Percentiles rank a stretch among this genome's conserved stretches.
phyloP scores from a whole-genome alignment of 306 rosid species.

The Spatholobus suberectus region DNA sequence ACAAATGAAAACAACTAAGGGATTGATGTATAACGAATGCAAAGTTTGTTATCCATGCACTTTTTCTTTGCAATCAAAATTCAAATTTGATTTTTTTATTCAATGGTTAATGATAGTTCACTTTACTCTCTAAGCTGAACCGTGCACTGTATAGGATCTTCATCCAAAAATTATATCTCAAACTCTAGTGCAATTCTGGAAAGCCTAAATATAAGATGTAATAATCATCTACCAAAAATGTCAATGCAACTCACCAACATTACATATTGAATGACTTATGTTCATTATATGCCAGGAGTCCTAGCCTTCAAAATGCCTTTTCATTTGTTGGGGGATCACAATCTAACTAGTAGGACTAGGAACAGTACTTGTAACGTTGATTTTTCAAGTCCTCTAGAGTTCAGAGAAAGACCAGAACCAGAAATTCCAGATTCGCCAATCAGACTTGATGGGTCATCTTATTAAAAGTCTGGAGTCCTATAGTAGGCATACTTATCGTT shows the following conservation, averaged over 20 bases:
- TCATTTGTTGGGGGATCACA: conserved; percentile 4
- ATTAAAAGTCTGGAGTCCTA: neutral
- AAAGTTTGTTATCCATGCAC: neutral
- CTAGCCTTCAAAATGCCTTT: conserved; percentile 1
- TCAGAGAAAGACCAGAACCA: neutral
- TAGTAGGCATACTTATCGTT: neutral
- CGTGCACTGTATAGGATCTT: neutral
- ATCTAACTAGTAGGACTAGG: neutral
- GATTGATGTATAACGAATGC: neutral
- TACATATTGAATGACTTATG: neutral
- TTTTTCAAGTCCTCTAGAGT: conserved; percentile 18
- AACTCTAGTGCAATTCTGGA: neutral
- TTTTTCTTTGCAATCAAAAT: neutral
- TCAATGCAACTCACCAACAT: conserved; percentile 9
- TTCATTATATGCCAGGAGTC: neutral
- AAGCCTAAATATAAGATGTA: conserved; percentile 19
- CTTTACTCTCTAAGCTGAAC: neutral
- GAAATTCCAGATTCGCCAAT: neutral
- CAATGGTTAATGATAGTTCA: neutral
- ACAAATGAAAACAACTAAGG: neutral
- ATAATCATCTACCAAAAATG: conserved; percentile 28
- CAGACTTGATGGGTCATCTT: conserved; percentile 5
- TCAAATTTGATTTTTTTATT: neutral
- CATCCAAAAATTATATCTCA: neutral
- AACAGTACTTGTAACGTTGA: conserved; percentile 9